phyloP scores from a whole-genome alignment of 2,329 filamentous ascomycete species.

The Escovopsis weberi region DNA sequence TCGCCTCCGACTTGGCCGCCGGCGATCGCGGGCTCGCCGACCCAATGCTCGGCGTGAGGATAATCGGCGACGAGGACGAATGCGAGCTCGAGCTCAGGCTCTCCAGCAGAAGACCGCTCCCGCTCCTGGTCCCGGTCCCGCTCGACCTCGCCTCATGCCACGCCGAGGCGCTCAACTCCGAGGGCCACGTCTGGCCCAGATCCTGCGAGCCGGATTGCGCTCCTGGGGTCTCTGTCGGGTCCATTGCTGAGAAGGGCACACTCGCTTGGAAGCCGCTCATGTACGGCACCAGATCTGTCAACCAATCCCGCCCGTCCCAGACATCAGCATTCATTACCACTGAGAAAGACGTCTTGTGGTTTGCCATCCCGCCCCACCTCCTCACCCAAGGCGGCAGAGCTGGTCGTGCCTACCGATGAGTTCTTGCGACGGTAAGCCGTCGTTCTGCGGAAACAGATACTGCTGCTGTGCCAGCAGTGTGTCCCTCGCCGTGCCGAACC shows the following conservation, averaged over 20 bases:
- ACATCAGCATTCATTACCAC: neutral
- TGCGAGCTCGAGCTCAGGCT: constrained; percentile 23
- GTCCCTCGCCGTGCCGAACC: constrained; percentile 15
- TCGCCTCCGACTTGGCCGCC: constrained; percentile 13
- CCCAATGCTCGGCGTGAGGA: constrained; percentile 11
- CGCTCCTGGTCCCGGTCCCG: constrained; percentile 9
- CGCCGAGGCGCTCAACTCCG: constrained; percentile 10
- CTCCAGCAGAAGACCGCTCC: constrained; percentile 24
- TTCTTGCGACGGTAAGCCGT: constrained; percentile 13
- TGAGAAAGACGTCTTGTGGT: neutral
- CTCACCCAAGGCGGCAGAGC: constrained; percentile 10
- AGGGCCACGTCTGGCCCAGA: constrained; percentile 5
- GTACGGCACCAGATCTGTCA: constrained; percentile 15
- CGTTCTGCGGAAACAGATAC: constrained; percentile 23
- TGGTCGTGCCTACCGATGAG: constrained; percentile 7
- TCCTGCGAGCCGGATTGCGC: constrained; percentile 6
- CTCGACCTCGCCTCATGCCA: constrained; percentile 27
- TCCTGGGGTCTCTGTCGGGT: constrained; percentile 21
- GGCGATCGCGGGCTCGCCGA: constrained; percentile 18
- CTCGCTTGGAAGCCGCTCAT: constrained; percentile 19
- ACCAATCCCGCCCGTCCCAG: neutral
- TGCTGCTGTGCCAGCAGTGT: constrained; percentile 24
- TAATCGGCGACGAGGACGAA: constrained; percentile 13
- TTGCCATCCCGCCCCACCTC: neutral
- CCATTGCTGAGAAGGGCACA: constrained; percentile 12